A percentile compares a stretch with the other conserved stretches of the same genome.
phyloP scores from a whole-genome alignment of 176 grass and related monocot genomes.

The Alloteropsis semialata region DNA sequence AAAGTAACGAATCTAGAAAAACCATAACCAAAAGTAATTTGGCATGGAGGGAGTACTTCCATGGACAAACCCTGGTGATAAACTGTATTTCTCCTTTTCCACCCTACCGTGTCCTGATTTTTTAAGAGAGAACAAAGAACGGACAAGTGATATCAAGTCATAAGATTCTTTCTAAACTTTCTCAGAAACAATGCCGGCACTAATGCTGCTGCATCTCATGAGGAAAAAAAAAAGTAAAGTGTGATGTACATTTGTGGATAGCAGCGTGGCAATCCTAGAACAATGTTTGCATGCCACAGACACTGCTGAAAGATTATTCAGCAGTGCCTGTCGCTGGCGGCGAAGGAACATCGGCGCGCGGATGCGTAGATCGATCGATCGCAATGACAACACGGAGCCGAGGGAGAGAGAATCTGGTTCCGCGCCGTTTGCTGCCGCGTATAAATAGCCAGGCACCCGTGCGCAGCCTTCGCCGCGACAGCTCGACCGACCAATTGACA shows the following conservation, averaged over 20 bases:
- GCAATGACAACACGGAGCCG: background rate
- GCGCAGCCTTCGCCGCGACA: background rate
- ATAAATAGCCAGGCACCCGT: conserved; percentile 27
- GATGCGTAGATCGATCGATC: background rate
- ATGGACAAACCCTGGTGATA: background rate
- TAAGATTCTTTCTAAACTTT: background rate
- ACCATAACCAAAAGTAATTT: too few relatives aligned
- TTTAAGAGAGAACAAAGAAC: background rate
- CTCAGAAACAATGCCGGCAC: background rate
- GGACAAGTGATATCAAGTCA: background rate
- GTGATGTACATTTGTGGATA: background rate
- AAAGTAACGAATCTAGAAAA: too few relatives aligned
- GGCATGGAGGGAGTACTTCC: too few relatives aligned
- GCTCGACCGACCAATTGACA: background rate
- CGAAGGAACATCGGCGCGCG: background rate
- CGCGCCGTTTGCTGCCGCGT: background rate
- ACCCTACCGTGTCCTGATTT: too few relatives aligned
- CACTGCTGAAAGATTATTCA: background rate
- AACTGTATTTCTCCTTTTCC: background rate
- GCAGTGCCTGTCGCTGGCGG: background rate
- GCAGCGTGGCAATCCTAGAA: background rate
- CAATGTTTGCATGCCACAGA: background rate
- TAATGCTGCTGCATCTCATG: background rate
- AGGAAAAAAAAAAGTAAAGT: background rate
- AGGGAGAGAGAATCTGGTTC: background rate